A percentile compares a stretch with the other conserved stretches of the same genome.
These are phyloP conservation scores for Saccharum hybrid DNA, from an alignment of 202 grass and related monocot species.

Conservation along the genomic window DNA sequence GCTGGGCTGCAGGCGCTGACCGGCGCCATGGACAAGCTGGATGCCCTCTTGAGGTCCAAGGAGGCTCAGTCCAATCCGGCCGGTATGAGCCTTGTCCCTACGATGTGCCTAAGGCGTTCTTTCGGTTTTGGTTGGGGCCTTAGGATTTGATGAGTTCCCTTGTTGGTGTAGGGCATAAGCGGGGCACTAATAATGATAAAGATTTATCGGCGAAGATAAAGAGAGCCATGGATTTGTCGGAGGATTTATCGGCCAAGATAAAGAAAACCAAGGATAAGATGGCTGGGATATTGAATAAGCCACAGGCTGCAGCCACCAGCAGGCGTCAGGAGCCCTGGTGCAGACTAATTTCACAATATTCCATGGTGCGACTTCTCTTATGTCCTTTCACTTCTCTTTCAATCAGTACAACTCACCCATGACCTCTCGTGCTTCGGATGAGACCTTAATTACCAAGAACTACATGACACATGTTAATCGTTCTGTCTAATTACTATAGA, in stretches of 20 bases:
- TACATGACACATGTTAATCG: not conserved
- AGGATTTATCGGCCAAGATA: constrained; percentile 55
- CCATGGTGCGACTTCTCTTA: constrained; percentile 58
- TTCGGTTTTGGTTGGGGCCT: not conserved
- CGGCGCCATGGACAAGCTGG: constrained; percentile 58
- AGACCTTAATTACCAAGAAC: not conserved
- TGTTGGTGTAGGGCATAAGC: constrained; percentile 44
- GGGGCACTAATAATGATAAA: constrained; percentile 19
- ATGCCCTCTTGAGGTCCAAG: constrained; percentile 47
- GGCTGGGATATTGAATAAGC: constrained; percentile 42
- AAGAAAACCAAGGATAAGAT: not conserved
- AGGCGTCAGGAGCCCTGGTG: constrained; percentile 69
- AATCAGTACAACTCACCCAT: constrained; percentile 1
- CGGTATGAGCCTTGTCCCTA: constrained; percentile 31
- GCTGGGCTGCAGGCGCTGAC: constrained; percentile 50
- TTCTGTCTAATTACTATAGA: not conserved
- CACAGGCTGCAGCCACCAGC: not conserved
- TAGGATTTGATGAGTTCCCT: not conserved
- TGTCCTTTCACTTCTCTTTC: not conserved
- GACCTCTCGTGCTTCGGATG: constrained; percentile 4
- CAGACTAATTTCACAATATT: constrained; percentile 78
- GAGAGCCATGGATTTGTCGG: constrained; percentile 59
- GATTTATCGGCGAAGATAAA: constrained; percentile 44
- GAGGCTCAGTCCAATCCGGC: constrained; percentile 39
- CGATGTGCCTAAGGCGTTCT: no score